These are phyloP conservation scores for Fusarium equiseti DNA, from an alignment of 2,329 filamentous ascomycete genomes.

Conservation along the genomic window DNA sequence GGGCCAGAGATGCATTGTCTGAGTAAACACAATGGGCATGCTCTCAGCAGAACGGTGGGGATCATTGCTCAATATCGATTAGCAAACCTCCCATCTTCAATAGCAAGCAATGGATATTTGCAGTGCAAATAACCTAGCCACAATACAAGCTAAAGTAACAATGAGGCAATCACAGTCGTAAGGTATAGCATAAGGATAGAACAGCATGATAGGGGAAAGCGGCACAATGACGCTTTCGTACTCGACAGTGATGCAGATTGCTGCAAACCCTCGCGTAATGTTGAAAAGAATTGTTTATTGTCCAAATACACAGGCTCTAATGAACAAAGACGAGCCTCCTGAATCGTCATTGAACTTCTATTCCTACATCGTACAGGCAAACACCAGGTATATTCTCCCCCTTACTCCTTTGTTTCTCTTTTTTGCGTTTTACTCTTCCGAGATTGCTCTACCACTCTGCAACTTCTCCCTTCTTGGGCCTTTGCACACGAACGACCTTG, in stretches of 20 bases:
- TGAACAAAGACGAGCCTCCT: constrained; percentile 1
- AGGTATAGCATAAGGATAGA: not conserved
- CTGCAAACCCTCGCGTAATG: not conserved
- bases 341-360: constrained; percentile 23
- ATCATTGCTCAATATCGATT: not conserved
- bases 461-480: constrained; percentile 58
- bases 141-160: not conserved
- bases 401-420: not conserved
- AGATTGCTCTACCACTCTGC: constrained; percentile 55
- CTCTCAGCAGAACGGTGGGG: not conserved
- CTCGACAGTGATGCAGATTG: not conserved
- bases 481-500: constrained; percentile 74
- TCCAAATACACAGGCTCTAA: constrained; percentile 21
- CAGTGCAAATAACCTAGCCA: not conserved
- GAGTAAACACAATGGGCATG: not conserved
- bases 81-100: not conserved
- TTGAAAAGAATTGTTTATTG: constrained; percentile 1
- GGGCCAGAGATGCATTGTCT: not conserved
- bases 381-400: constrained; percentile 29
- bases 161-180: not conserved
- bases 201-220: not conserved
- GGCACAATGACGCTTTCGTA: not conserved
- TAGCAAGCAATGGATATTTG: not conserved
- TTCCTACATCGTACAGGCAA: constrained; percentile 37
- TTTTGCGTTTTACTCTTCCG: not conserved